Conservation (phyloP, 2,329 filamentous ascomycete genomes). For the Rutstroemia sydowiana region DNA sequence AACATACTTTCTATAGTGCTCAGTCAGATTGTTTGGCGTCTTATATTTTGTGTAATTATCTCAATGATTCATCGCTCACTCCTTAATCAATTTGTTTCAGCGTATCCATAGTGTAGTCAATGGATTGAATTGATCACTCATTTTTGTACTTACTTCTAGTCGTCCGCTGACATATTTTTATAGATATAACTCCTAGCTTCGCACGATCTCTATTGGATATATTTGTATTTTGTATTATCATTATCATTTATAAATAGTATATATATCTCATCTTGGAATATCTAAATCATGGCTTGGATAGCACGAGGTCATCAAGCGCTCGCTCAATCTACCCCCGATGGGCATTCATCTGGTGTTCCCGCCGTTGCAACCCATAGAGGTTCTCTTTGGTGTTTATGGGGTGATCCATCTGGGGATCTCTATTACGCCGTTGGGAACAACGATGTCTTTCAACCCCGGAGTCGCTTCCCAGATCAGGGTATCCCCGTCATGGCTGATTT, state of each 20-base stretch:
- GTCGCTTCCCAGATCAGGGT: constrained; percentile 27
- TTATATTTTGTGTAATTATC: neutral
- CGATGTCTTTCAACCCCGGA: constrained; percentile 25
- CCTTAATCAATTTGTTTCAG: too few relatives aligned
- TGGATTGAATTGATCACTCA: too few relatives aligned
- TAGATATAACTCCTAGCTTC: too few relatives aligned
- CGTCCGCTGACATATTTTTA: too few relatives aligned
- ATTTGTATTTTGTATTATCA: neutral
- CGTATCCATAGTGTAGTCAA: too few relatives aligned
- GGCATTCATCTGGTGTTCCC: constrained; percentile 29
- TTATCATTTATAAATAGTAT: too few relatives aligned
- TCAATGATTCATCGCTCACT: too few relatives aligned
- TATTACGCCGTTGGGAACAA: constrained; percentile 31
- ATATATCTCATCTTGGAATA: neutral
- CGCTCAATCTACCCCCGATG: constrained; percentile 22
- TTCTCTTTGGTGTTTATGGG: constrained; percentile 33
- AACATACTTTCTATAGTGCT: neutral
- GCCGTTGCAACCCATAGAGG: constrained; percentile 32
- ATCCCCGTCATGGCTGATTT: constrained; percentile 31
- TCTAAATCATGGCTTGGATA: constrained; percentile 25
- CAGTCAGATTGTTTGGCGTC: neutral
- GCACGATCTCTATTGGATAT: neutral
- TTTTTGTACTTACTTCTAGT: too few relatives aligned
- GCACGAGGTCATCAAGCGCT: constrained; percentile 29
- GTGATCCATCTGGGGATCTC: constrained; percentile 24